A percentile compares a stretch with the other conserved stretches of the same genome.
Conservation (phyloP, 768 basidiomycete species). For the Fibroporia radiculosa region DNA sequence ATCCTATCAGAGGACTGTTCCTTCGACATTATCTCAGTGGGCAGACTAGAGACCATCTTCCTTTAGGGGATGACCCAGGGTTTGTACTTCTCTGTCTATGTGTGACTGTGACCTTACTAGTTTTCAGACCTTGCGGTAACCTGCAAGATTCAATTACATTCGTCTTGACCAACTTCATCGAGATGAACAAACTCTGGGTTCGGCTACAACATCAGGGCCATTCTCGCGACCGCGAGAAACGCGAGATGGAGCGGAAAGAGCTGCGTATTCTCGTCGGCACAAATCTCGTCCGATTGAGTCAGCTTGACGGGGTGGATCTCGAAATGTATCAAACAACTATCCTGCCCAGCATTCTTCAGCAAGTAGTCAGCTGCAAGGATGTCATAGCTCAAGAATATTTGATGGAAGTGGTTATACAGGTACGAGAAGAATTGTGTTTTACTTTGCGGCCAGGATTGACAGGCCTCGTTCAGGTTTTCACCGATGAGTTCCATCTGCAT, state of each 20-base stretch:
- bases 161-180: constrained; percentile 97
- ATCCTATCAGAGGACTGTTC: constrained; percentile 95
- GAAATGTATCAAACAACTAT: constrained; percentile 84
- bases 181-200: constrained; percentile 99
- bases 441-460: not conserved
- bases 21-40: constrained; percentile 94
- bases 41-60: constrained; percentile 93
- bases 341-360: constrained; percentile 89
- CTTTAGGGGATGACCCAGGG: constrained; percentile 80
- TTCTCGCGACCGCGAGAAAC: constrained; percentile 93
- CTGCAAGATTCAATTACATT: constrained; percentile 94
- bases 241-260: constrained; percentile 93
- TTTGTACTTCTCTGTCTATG: constrained; percentile 29
- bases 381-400: constrained; percentile 98
- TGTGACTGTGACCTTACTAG: not conserved
- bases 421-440: constrained; percentile 23
- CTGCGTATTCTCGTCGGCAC: constrained; percentile 95
- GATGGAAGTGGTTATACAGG: constrained; percentile 99
- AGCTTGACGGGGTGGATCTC: constrained; percentile 94
- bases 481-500: constrained; percentile 96
- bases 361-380: constrained; percentile 97
- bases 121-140: constrained; percentile 72
- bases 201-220: constrained; percentile 97
- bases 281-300: constrained; percentile 90
- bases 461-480: constrained; percentile 70